phyloP scores from a whole-genome alignment of 2,329 filamentous ascomycete species.

The Fusarium caatingaense region DNA sequence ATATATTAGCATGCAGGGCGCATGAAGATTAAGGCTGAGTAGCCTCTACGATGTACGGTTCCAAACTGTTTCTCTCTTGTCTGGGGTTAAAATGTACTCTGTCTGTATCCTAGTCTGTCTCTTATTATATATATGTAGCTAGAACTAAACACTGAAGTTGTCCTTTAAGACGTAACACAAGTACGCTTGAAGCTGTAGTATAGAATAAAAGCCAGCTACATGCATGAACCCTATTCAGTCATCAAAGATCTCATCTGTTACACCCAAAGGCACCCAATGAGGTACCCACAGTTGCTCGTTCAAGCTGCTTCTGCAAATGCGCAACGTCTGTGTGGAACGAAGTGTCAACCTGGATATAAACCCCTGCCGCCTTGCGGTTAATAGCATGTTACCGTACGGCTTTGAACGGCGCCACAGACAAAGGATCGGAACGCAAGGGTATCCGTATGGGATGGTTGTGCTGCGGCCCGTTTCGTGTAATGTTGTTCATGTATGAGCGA shows the following conservation, averaged over 20 bases:
- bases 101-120: neutral
- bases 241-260: conserved; percentile 22
- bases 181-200: conserved; percentile 3
- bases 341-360: conserved; percentile 14
- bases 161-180: conserved; percentile 1
- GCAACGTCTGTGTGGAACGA: conserved; percentile 25
- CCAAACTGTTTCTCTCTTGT: neutral
- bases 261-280: neutral
- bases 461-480: conserved; percentile 26
- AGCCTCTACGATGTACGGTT: neutral
- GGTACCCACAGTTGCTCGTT: neutral
- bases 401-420: conserved; percentile 8
- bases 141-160: neutral
- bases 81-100: neutral
- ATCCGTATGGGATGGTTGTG: neutral
- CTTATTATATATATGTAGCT: conserved; percentile 21
- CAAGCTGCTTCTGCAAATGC: neutral
- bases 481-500: neutral
- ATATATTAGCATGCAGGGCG: neutral
- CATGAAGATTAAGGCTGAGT: neutral
- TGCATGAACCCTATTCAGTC: conserved; percentile 14
- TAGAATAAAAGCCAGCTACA: neutral
- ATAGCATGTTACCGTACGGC: conserved; percentile 3
- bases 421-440: conserved; percentile 1
- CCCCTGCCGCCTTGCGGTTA: conserved; percentile 15